Evolutionary conservation across 148 eudicot species (phyloP).

Genomic region (Cornus controversa): DNA sequence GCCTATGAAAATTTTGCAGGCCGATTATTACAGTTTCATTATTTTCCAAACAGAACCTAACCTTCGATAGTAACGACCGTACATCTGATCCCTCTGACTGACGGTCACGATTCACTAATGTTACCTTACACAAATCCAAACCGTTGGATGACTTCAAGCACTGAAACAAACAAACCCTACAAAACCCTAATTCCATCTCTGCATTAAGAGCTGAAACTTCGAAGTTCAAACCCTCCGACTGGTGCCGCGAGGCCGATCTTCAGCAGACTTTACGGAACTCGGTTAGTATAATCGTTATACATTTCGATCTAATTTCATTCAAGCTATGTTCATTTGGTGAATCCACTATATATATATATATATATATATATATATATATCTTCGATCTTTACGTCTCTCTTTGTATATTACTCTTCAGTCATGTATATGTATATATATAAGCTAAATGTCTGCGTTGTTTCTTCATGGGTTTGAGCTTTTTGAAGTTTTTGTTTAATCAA

Average conservation of each 20-base stretch:
- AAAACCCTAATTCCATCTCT: background rate
- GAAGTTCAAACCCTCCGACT: background rate
- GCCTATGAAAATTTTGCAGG: too few species aligned
- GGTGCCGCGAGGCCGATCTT: background rate
- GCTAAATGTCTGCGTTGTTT: background rate
- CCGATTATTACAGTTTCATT: too few species aligned
- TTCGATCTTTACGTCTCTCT: too few species aligned
- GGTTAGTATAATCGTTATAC: background rate
- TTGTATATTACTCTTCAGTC: background rate
- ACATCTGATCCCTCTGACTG: too few species aligned
- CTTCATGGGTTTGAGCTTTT: background rate
- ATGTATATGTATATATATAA: too few species aligned
- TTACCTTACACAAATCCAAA: background rate
- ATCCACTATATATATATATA: too few species aligned
- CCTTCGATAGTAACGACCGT: too few species aligned
- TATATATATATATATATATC: too few species aligned
- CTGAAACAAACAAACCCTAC: slow-evolving; percentile 9
- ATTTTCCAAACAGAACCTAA: too few species aligned
- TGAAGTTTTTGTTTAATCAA: background rate
- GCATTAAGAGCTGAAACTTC: background rate
- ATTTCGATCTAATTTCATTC: slow-evolving; percentile 1
- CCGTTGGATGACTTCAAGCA: slow-evolving; percentile 1
- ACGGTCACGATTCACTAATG: background rate
- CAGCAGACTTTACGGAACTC: background rate
- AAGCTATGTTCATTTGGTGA: background rate